Conservation (phyloP, 768 basidiomycete species). For the Crepidotus variabilis region DNA sequence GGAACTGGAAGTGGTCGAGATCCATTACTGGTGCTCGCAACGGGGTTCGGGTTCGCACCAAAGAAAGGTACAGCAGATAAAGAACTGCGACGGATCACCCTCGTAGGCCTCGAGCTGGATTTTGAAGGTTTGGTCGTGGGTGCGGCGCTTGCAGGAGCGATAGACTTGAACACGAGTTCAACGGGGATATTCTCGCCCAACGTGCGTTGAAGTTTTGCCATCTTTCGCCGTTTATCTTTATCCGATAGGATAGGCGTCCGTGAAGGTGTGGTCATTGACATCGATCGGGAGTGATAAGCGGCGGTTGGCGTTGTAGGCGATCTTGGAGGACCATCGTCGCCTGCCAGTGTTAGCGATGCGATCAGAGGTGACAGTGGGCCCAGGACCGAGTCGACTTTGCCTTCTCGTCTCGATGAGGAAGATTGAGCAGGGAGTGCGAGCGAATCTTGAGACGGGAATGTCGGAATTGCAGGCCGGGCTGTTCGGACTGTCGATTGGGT, state of each 20-base stretch:
- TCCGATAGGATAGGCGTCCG: conserved; percentile 14
- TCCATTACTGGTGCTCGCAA: not conserved
- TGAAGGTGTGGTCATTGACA: not conserved
- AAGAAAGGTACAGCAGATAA: not conserved
- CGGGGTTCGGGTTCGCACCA: too few relatives aligned
- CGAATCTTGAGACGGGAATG: not conserved
- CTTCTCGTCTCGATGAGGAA: conserved; percentile 2
- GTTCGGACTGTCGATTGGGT: not conserved
- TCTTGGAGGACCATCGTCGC: not conserved
- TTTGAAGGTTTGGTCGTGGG: too few relatives aligned
- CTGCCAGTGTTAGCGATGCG: not conserved
- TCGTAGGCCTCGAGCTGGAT: not conserved
- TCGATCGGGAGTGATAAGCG: conserved; percentile 7
- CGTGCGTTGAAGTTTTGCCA: conserved; percentile 56
- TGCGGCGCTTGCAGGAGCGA: conserved; percentile 1
- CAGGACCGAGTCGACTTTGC: conserved; percentile 4
- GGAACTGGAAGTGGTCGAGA: conserved; percentile 6
- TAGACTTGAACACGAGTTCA: conserved; percentile 40
- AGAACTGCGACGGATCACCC: not conserved
- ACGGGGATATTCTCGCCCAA: conserved; percentile 58
- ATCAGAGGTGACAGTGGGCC: conserved; percentile 1
- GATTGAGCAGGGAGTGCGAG: conserved; percentile 1
- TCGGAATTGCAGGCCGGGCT: not conserved
- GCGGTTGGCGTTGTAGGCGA: conserved; percentile 4
- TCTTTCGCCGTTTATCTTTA: conserved; percentile 36